phyloP scores from a whole-genome alignment of 257 asterid genomes.

The Fraxinus cuspidata region DNA sequence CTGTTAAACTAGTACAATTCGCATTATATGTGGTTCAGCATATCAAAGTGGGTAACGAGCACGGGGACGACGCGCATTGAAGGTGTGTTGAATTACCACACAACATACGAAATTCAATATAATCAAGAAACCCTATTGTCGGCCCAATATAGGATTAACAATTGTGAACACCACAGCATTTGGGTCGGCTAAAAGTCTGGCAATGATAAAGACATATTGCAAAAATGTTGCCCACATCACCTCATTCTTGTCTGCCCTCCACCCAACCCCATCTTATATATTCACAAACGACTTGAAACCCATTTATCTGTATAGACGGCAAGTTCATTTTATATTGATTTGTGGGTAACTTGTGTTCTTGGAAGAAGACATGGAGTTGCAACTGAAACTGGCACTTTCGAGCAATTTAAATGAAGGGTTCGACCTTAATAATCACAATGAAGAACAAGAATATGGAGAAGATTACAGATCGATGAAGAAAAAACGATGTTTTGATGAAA shows the following conservation, averaged over 20 bases:
- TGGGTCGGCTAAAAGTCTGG: conserved; percentile 62
- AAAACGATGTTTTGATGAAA: conserved; percentile 35
- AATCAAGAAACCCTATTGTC: conserved; percentile 35
- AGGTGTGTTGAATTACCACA: conserved; percentile 24
- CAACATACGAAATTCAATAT: conserved; percentile 10
- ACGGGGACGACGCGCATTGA: conserved; percentile 24
- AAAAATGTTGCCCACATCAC: conserved; percentile 42
- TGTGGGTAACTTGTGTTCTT: background rate
- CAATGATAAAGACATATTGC: conserved; percentile 53
- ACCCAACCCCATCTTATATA: background rate
- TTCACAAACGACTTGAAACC: background rate
- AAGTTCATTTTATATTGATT: background rate
- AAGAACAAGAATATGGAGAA: background rate
- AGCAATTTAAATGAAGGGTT: conserved; percentile 27
- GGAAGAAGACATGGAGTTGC: conserved; percentile 50
- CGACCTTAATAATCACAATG: conserved; percentile 33
- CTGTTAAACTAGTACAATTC: too few species aligned
- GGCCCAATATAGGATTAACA: conserved; percentile 33
- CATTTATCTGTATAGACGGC: background rate
- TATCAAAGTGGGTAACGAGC: background rate
- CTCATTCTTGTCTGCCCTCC: conserved; percentile 11
- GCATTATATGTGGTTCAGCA: too few species aligned
- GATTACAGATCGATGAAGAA: background rate
- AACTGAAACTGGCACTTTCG: conserved; percentile 49
- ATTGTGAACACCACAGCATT: conserved; percentile 42